phyloP scores from a whole-genome alignment of 75 land plant genomes.

The Picea glauca region DNA sequence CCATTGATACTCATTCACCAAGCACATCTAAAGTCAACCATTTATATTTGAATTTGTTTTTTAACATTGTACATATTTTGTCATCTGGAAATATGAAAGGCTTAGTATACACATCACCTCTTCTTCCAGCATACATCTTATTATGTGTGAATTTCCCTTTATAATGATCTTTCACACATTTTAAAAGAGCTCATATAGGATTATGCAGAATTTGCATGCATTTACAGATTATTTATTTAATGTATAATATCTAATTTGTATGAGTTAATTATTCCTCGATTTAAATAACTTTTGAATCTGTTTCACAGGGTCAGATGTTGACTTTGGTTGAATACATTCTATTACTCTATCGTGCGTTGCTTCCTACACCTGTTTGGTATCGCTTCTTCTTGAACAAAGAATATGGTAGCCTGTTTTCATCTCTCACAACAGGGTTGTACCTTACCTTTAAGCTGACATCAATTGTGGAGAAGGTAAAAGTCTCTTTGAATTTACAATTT shows the following conservation, averaged over 20 bases:
- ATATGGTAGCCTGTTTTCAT: slow-evolving; percentile 94
- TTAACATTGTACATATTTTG: background rate
- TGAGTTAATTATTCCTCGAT: background rate
- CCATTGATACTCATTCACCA: background rate
- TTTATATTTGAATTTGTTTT: background rate
- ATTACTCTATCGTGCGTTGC: slow-evolving; percentile 82
- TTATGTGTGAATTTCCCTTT: background rate
- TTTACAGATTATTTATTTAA: background rate
- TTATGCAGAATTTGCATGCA: background rate
- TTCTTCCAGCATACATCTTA: background rate
- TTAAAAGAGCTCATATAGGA: background rate
- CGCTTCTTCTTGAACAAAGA: slow-evolving; percentile 98
- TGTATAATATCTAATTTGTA: background rate
- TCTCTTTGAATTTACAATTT: background rate
- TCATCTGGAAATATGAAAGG: background rate
- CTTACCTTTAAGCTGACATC: slow-evolving; percentile 97
- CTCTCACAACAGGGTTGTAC: slow-evolving; percentile 93
- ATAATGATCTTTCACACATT: background rate
- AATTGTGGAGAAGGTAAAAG: slow-evolving; percentile 83
- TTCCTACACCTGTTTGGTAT: slow-evolving; percentile 99
- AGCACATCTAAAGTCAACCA: background rate
- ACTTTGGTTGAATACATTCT: slow-evolving; percentile 89
- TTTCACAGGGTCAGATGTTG: slow-evolving; percentile 85
- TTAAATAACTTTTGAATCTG: background rate
- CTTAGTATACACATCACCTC: too few relatives aligned